phyloP scores from a whole-genome alignment of 2,329 filamentous ascomycete species.

The Clonostachys byssicola region DNA sequence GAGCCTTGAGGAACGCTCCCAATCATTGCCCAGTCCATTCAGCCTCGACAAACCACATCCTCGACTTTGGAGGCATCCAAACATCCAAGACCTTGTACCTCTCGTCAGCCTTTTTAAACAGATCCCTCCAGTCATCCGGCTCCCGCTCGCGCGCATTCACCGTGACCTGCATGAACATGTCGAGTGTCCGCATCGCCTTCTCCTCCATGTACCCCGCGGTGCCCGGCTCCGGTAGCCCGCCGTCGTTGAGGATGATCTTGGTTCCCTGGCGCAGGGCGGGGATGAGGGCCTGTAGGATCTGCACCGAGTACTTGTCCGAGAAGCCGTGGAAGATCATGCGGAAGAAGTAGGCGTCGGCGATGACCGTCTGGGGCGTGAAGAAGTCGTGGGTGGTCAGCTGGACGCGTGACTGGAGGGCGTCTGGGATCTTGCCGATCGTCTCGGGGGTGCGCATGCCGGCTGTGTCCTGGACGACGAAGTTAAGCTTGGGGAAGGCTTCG shows the following conservation, averaged over 20 bases:
- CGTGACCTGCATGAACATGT: no score
- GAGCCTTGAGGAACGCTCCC: no score
- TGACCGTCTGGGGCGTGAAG: slow-evolving; percentile 16
- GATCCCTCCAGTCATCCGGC: no score
- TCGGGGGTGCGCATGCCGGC: slow-evolving; percentile 11
- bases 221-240: slow-evolving; percentile 11
- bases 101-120: no score
- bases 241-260: slow-evolving; percentile 16
- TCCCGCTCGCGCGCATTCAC: no score
- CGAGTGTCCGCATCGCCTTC: no score
- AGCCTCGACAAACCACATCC: no score
- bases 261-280: slow-evolving; percentile 18
- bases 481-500: not conserved
- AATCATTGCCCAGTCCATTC: no score
- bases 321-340: slow-evolving; percentile 25
- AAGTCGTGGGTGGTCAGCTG: slow-evolving; percentile 17
- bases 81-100: no score
- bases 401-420: slow-evolving; percentile 9
- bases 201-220: no score
- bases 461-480: slow-evolving; percentile 9
- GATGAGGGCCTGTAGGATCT: slow-evolving; percentile 20
- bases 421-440: slow-evolving; percentile 7
- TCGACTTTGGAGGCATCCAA: no score
- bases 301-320: slow-evolving; percentile 21
- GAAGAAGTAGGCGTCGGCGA: slow-evolving; percentile 19